Evolutionary conservation across 495 filamentous ascomycete genomes (phyloP), one percentile per base, ranked within the genome.

Genomic region (Tuber borchii): DNA sequence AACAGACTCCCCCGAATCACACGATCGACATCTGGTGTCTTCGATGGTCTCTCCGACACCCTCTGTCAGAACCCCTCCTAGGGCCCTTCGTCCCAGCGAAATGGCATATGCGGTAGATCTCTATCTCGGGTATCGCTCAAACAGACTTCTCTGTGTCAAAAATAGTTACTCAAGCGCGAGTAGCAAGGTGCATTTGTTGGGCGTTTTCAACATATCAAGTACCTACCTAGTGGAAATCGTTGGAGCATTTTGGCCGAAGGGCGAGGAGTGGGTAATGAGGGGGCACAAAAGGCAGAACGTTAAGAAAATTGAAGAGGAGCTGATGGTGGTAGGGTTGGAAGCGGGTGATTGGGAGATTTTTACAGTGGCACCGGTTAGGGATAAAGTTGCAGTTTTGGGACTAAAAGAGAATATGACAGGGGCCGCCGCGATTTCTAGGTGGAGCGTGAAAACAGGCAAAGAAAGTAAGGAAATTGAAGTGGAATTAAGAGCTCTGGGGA

Each of bases 1-100:
- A 82, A 97, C 95, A 0, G 95, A 99, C 81, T 87, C 88, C 19
- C 94, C 93, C 0, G 93, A 92, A 16, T 84, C 92, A 73, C 93
- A 97, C 83, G 87, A 97, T 78, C 73, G 92, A 7, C 79, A 86
- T 12, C 80, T 97, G 2, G 90, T 97, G 70, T 82, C 86, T 22
- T 90, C 94, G 79, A 94, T 98, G 87, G 72, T 42, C 2, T 78
- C 77, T 20, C 69, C 69, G 12, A 70, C 70, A n/a, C 76, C 71
- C 4, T 69, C 76, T 44, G 17, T 68, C 10, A 39, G 17, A 6
- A 46, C 69, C 39, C 51, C 76, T 14, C 51, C 51, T 31, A 76
- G 72, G 37, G 75, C 43, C 34, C 48, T 79, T 22, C 42, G 77
- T 12, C 77, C 76, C 26, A 71, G 69, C 8, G 44, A 43, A 69